Evolutionary conservation across 2,329 filamentous ascomycete species (phyloP), one percentile per base, ranked within the genome.

Genomic region (Venturia aucupariae): DNA sequence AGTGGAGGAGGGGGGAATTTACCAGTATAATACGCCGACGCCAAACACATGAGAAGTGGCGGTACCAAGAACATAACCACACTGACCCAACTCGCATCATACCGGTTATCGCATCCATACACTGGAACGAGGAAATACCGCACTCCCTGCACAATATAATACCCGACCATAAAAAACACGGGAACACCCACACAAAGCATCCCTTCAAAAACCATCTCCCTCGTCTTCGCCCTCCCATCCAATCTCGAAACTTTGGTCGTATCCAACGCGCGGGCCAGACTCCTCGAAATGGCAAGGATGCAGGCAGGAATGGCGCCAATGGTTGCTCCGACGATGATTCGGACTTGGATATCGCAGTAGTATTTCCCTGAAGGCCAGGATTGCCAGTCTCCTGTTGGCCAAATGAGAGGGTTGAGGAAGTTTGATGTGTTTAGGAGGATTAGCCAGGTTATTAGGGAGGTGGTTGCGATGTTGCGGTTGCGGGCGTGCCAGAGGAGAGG

Each of bases 301-400:
- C 80, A 77, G 10, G 82, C 81, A 3, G 82, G 76, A 0, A 84
- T 77, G 22, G 78, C 77, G 10, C 78, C 75, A 3, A 51, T 41
- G 19, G n/a, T 46, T 15, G 39, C 64, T 19, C 81, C 84, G 30
- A 83, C 76, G 65, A 82, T 78, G 41, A 89, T 69, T 67, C 86
- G 85, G 63, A 81, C 77, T 68, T 88, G 80, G 60, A 90, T 75
- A 71, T 90, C 87, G 73, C 87, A 90, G 65, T 87, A 81, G 2
- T 80, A 81, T 5, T 72, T 70, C 4, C 87, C 87, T 65, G 51
- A 32, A 4, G 51, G 51, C 81, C 82, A 85, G 6, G 75, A 71
- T 0, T 70, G 44, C 15, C 81, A 69, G 67, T 87, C 76, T 67
- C 87, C 83, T 8, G 78, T 82, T 0, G 82, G 80, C 87, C 87